Evolutionary conservation across 2,329 filamentous ascomycete genomes (phyloP).

Genomic region (Rutstroemia sp.): DNA sequence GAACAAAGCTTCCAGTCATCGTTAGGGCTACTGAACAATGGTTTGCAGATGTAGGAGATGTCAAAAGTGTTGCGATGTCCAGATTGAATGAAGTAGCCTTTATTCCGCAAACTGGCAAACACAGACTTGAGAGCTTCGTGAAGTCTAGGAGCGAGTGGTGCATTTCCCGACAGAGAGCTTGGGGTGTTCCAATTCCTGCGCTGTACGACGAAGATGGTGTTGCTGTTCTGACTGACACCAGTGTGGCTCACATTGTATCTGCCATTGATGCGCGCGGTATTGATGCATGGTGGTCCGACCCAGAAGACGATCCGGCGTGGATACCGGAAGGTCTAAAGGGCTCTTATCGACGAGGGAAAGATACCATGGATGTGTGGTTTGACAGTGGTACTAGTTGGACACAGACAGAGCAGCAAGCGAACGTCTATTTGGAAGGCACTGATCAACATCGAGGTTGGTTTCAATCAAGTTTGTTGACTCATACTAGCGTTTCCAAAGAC

Average conservation of each 20-base stretch:
- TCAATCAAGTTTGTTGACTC: conserved; percentile 87
- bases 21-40: conserved; percentile 91
- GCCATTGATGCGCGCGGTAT: conserved; percentile 71
- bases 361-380: conserved; percentile 99
- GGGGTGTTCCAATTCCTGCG: conserved; percentile 94
- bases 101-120: conserved; percentile 65
- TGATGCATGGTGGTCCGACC: conserved; percentile 93
- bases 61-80: conserved; percentile 66
- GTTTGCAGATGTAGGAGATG: conserved; percentile 86
- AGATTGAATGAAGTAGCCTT: conserved; percentile 69
- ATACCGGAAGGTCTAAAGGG: conserved; percentile 56
- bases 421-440: conserved; percentile 88
- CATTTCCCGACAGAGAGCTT: conserved; percentile 89
- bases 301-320: conserved; percentile 69
- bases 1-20: conserved; percentile 87
- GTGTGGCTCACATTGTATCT: conserved; percentile 76
- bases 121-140: conserved; percentile 77
- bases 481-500: conserved; percentile 43
- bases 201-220: conserved; percentile 68
- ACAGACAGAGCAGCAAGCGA: conserved; percentile 51
- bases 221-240: conserved; percentile 71
- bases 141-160: conserved; percentile 92
- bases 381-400: conserved; percentile 96
- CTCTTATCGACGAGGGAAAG: conserved; percentile 66
- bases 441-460: conserved; percentile 99